Evolutionary conservation across 352 stramenopile genomes (phyloP), one percentile per base, ranked within the genome.

Genomic region (Blastocystis sp.): DNA sequence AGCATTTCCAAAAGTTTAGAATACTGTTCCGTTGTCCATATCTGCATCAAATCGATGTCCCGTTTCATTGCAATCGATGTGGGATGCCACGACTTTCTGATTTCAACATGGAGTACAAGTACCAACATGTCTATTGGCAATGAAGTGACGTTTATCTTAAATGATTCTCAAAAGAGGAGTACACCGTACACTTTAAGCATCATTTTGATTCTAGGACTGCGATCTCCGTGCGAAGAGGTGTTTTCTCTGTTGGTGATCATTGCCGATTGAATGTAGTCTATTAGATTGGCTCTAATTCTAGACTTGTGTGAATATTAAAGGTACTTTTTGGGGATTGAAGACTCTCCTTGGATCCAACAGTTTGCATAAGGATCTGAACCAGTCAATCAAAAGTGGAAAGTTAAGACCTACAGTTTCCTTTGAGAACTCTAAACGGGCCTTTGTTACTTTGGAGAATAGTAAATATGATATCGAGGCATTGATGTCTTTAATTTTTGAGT

Each of bases 401-500:
- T n/a, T 61, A 12, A n/a, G 12, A 32, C 54, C 54, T 7, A 61
- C 19, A n/a, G 54, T 61, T 61, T 32, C 27, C 2, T 61, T 61
- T 14, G 54, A 61, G 19, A 32, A 32, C 6, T 32, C 19, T 5
- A n/a, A 32, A 32, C 54, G 54, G 3, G 54, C 54, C 54, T 32
- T 61, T 14, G 54, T 61, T n/a, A 61, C 27, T n/a, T 32, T 61
- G 54, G 27, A 61, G 54, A 61, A 32, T 12, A n/a, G 24, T 32
- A 69, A 69, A 11, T 75, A 54, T 29, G 63, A 75, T 29, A 32
- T 54, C 4, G 63, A 75, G 37, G 29, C 29, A n/a, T 46, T 75
- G 12, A 39, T 75, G 29, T 43, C 63, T 5, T 19, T 54, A 9
- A 16, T 75, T 6, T 14, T 75, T 24, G 63, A 75, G 21, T 75